These are phyloP conservation scores for Eucalyptus decipiens DNA, from an alignment of 345 rosid genomes.

Conservation along the genomic window DNA sequence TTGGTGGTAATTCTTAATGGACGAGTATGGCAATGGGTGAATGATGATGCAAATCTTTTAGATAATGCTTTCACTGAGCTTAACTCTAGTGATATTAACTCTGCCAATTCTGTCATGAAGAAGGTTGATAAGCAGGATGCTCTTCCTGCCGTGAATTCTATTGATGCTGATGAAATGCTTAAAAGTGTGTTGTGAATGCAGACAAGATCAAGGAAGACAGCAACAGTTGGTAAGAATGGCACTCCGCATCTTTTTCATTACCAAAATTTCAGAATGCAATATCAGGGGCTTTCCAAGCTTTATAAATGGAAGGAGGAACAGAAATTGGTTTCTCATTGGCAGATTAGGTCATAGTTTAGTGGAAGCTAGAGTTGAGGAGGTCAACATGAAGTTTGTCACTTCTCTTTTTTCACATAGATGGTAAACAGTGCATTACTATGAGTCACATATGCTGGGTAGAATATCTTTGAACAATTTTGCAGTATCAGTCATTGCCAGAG, in stretches of 20 bases:
- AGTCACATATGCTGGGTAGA: not conserved
- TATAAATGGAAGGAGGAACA: not conserved
- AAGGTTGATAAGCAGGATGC: not conserved
- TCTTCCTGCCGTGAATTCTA: not conserved
- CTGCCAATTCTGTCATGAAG: not conserved
- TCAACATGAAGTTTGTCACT: not conserved
- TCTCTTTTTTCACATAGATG: not conserved
- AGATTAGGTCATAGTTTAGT: not conserved
- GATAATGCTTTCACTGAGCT: not conserved
- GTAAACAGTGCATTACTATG: not conserved
- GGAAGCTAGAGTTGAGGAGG: not conserved
- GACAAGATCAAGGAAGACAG: not conserved
- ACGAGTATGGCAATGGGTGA: not conserved
- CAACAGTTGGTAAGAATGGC: not conserved
- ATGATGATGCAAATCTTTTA: not conserved
- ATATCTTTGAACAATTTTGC: not conserved
- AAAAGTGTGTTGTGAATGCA: not conserved
- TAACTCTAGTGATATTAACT: not conserved
- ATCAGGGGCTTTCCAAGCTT: not conserved
- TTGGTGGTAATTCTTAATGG: not conserved
- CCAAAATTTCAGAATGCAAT: not conserved
- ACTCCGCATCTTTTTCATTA: not conserved
- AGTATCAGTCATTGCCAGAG: not conserved
- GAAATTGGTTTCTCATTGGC: not conserved
- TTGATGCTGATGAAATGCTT: not conserved